These are phyloP conservation scores for Trypanosoma rangeli DNA, from an alignment of 208 protist genomes.

Conservation along the genomic window DNA sequence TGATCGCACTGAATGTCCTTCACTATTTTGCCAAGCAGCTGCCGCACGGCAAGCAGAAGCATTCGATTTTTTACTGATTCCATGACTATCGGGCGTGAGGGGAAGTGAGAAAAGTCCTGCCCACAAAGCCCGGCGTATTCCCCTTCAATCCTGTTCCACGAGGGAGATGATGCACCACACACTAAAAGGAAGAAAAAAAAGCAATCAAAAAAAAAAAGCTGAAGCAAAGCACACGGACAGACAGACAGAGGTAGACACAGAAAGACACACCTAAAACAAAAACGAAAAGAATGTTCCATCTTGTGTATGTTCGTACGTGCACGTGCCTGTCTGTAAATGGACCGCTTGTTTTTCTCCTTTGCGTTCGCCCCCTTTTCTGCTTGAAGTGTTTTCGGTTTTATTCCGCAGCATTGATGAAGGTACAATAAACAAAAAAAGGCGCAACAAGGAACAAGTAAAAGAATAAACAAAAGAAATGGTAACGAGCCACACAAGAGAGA, in stretches of 20 bases:
- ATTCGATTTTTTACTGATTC: conserved; percentile 21
- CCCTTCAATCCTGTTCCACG: not conserved
- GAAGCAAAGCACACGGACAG: too few relatives aligned
- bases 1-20: conserved; percentile 34
- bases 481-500: too few relatives aligned
- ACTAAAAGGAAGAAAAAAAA: not conserved
- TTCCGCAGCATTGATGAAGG: not conserved
- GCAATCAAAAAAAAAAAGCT: not conserved
- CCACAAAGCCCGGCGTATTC: not conserved
- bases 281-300: not conserved
- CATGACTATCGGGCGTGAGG: conserved; percentile 4
- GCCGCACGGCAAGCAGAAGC: conserved; percentile 23
- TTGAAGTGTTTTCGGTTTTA: not conserved
- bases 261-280: not conserved
- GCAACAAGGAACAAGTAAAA: not conserved
- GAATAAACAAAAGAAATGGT: not conserved
- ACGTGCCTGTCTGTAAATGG: not conserved
- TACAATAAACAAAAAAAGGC: not conserved
- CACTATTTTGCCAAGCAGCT: conserved; percentile 24
- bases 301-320: not conserved
- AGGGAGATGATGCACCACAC: not conserved
- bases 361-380: not conserved
- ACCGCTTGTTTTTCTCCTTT: too few relatives aligned
- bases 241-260: too few relatives aligned
- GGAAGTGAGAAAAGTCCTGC: not conserved